phyloP scores from a whole-genome alignment of 495 filamentous ascomycete genomes.

The Viridothelium virens region DNA sequence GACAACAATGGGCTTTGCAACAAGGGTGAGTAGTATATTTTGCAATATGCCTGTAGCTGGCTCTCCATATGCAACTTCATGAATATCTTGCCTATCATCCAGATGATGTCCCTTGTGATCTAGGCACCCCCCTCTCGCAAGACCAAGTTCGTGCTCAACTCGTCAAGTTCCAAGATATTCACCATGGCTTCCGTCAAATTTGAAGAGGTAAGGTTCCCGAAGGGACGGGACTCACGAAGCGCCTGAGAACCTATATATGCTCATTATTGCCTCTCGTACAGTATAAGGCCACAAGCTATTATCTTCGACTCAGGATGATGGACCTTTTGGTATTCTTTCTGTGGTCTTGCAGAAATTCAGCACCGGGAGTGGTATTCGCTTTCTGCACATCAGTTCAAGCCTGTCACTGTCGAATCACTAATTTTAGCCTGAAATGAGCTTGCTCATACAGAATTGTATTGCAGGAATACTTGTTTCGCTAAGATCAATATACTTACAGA shows the following conservation, averaged over 20 bases:
- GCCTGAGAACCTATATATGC: background rate
- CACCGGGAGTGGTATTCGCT: too few species aligned
- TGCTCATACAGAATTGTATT: too few species aligned
- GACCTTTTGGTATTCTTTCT: too few species aligned
- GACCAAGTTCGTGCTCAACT: background rate
- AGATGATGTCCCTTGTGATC: background rate
- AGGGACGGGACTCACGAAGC: background rate
- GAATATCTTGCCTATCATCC: background rate
- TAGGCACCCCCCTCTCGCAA: background rate
- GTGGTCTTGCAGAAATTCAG: too few species aligned
- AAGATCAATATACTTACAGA: too few species aligned
- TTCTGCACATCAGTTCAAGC: too few species aligned
- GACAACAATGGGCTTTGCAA: background rate
- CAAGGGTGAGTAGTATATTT: background rate
- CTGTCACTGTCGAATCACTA: too few species aligned
- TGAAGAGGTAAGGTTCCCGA: background rate
- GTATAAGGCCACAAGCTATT: too few species aligned
- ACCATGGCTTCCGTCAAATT: background rate
- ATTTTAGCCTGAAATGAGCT: too few species aligned
- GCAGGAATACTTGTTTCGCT: too few species aligned
- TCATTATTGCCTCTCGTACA: background rate
- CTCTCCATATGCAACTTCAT: background rate
- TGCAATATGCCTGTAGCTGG: too few species aligned
- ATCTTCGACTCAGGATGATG: too few species aligned
- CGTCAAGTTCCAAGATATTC: background rate